Percentiles rank a stretch among this genome's conserved stretches.
Conservation (phyloP, 805 yeast genomes). For the Candida silvatica region DNA sequence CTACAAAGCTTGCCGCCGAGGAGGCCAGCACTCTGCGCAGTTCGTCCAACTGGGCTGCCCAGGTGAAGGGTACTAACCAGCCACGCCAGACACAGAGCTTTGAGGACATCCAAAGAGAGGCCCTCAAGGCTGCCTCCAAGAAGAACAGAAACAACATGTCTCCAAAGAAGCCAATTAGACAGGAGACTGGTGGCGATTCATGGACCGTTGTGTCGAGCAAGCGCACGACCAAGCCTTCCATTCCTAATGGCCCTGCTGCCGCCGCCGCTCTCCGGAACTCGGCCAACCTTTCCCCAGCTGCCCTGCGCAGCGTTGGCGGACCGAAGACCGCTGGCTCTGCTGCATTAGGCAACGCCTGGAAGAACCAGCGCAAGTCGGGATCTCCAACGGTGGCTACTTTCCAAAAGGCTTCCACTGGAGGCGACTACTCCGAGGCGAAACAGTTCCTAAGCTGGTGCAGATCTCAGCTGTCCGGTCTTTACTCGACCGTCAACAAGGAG, state of each 20-base stretch:
- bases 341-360: background rate
- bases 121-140: slow-evolving; percentile 1
- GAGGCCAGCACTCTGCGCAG: slow-evolving; percentile 3
- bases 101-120: slow-evolving; percentile 54
- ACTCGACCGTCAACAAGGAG: slow-evolving; percentile 66
- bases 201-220: slow-evolving; percentile 32
- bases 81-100: slow-evolving; percentile 26
- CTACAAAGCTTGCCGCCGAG: slow-evolving; percentile 13
- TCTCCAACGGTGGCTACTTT: background rate
- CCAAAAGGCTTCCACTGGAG: background rate
- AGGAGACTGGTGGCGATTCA: background rate
- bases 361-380: no score
- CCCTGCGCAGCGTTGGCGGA: slow-evolving; percentile 30
- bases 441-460: slow-evolving; percentile 72
- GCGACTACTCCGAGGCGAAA: slow-evolving; percentile 29
- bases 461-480: slow-evolving; percentile 53
- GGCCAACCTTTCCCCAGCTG: slow-evolving; percentile 22
- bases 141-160: background rate
- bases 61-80: slow-evolving; percentile 1
- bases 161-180: background rate
- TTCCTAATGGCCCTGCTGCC: slow-evolving; percentile 1
- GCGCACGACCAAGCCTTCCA: slow-evolving; percentile 21
- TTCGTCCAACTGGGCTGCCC: background rate
- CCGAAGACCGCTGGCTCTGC: slow-evolving; percentile 11
- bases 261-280: slow-evolving; percentile 8